Evolutionary conservation across 2,329 filamentous ascomycete species (phyloP), one percentile per base, ranked within the genome.

Genomic region (Zalaria sp.): DNA sequence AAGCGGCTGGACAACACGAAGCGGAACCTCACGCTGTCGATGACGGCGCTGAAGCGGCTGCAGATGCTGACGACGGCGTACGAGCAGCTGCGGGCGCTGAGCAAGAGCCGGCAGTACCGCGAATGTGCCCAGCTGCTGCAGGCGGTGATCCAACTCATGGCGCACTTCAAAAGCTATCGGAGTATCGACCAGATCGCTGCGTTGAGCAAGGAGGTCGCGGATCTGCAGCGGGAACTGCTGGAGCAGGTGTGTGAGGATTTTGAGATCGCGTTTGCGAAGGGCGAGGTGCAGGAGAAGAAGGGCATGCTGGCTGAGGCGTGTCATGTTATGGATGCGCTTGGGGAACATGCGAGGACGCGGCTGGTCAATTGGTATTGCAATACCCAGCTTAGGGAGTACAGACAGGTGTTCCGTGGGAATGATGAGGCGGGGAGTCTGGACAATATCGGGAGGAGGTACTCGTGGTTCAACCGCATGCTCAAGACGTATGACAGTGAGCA

Each of bases 21-120:
- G 69, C 82, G 82, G 61, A 98, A 98, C 63, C 72, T 98, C 47
- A 95, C 91, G 6, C 72, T 93, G 41, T 95, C 87, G 50, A 98
- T 98, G 91, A 98, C 91, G 35, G 89, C 89, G 25, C 69, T 98
- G 55, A 98, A 98, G 68, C 75, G 91, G 37, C 72, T 98, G 53
- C 91, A 98, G 70, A 98, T 98, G 91, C 68, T 98, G 57, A 96
- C 91, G 4, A 96, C 91, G 3, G 91, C 91, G n/a, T 98, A 96
- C 63, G 91, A 96, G 58, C 91, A 98, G 65, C 71, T 98, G 44
- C 76, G 83, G 44, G 83, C 79, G 3, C 69, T 95, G 50, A 82
- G 84, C 50, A 83, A 83, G 62, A 81, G 83, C 31, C 73, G 89
- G 43, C 91, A 98, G 61, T 98, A 98, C 60, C 73, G 85, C 49